Conservation (phyloP, 106 monocot species). For the Apostasia ramifera region DNA sequence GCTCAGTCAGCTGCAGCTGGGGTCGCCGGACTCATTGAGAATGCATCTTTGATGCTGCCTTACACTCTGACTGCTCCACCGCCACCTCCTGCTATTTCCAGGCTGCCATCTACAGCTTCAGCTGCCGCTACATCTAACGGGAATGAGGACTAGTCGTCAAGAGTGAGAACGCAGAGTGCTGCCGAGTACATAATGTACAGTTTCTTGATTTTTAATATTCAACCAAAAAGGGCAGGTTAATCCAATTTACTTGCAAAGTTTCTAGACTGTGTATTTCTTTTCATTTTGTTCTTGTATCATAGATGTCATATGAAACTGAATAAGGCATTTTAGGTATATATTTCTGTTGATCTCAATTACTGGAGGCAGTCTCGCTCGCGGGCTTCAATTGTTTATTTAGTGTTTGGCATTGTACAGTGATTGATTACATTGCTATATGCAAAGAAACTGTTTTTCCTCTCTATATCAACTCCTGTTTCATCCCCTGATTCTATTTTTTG, state of each 20-base stretch:
- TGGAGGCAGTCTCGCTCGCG: too few relatives aligned
- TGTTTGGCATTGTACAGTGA: too few relatives aligned
- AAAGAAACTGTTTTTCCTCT: too few relatives aligned
- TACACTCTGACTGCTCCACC: conserved; percentile 81
- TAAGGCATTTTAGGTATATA: too few relatives aligned
- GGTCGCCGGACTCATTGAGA: conserved; percentile 97
- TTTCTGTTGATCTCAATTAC: too few relatives aligned
- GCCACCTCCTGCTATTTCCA: conserved; percentile 35
- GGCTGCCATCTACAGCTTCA: conserved; percentile 40
- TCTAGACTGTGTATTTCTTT: too few relatives aligned
- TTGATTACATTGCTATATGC: too few relatives aligned
- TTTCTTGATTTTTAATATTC: conserved; percentile 7
- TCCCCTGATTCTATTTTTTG: too few relatives aligned
- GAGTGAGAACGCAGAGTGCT: background rate
- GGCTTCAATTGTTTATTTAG: too few relatives aligned
- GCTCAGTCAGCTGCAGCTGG: conserved; percentile 97
- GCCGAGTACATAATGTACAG: conserved; percentile 33
- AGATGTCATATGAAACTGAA: too few relatives aligned
- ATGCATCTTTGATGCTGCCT: conserved; percentile 49
- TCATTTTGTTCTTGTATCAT: too few relatives aligned
- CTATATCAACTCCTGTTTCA: too few relatives aligned
- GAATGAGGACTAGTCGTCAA: conserved; percentile 7
- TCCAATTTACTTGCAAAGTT: background rate
- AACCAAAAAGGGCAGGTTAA: background rate
- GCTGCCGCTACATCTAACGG: conserved; percentile 29